Percentiles rank a stretch among this genome's conserved stretches.
Evolutionary conservation across 139 green algal species (phyloP).

Genomic region (Auxenochlorella protothecoides): DNA sequence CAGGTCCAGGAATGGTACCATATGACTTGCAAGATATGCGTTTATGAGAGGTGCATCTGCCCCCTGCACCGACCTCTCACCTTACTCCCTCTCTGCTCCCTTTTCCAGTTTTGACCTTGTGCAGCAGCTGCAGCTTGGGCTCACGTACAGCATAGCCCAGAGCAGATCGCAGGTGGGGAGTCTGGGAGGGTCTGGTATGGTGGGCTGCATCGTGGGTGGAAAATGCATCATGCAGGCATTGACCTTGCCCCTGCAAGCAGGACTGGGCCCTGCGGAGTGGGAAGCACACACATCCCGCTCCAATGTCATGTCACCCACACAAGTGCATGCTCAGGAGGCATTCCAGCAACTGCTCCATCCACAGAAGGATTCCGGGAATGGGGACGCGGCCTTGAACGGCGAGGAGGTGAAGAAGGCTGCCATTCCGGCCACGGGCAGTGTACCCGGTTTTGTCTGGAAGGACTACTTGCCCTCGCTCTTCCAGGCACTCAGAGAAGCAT

Average conservation of each 20-base stretch:
- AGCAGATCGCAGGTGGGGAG: neutral
- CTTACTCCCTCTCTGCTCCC: too few species aligned
- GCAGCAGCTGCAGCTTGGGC: constrained; percentile 84
- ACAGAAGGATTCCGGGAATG: too few species aligned
- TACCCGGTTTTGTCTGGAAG: constrained; percentile 78
- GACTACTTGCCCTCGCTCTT: constrained; percentile 86
- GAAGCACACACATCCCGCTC: too few species aligned
- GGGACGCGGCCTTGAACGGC: too few species aligned
- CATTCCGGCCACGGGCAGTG: neutral
- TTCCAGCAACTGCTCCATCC: too few species aligned
- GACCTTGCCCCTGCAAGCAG: neutral
- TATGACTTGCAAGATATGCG: neutral
- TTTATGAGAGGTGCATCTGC: neutral
- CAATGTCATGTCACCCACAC: too few species aligned
- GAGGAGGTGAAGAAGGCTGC: too few species aligned
- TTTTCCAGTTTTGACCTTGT: constrained; percentile 79
- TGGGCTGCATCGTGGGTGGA: too few species aligned
- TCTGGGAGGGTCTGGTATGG: neutral
- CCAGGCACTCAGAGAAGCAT: constrained; percentile 56
- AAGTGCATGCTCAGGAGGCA: too few species aligned
- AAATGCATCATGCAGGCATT: neutral
- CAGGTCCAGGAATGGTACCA: neutral
- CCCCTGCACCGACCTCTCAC: neutral
- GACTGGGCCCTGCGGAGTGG: neutral
- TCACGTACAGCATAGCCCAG: constrained; percentile 60